Percentiles rank a stretch among this genome's conserved stretches.
phyloP scores from a whole-genome alignment of 2,329 filamentous ascomycete genomes.

The Penicillium hordei region DNA sequence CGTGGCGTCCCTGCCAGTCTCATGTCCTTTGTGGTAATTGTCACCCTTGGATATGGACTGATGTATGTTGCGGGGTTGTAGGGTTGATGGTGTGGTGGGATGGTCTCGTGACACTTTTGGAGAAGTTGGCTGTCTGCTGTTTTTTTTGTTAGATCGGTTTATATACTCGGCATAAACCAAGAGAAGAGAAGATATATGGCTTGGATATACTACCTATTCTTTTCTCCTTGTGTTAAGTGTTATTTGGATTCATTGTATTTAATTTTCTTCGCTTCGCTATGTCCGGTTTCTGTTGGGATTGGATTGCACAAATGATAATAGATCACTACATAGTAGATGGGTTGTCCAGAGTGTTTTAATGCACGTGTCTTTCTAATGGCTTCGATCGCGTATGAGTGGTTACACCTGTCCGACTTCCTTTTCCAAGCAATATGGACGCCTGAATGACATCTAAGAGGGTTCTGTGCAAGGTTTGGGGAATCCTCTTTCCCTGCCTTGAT shows the following conservation, averaged over 20 bases:
- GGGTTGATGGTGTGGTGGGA: background rate
- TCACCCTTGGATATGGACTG: conserved; percentile 85
- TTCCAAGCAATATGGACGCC: background rate
- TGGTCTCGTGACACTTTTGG: background rate
- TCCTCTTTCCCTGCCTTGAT: background rate
- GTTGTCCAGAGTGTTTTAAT: background rate
- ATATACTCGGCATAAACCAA: background rate
- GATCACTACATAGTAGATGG: background rate
- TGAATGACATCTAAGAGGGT: background rate
- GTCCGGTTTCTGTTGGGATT: background rate
- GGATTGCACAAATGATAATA: background rate
- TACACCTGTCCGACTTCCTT: conserved; percentile 3
- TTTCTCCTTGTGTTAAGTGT: background rate
- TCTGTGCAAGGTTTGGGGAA: background rate
- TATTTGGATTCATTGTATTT: background rate
- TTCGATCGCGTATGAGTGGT: background rate
- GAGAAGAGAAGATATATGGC: background rate
- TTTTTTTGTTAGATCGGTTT: background rate
- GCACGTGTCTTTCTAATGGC: background rate
- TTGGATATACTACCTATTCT: background rate
- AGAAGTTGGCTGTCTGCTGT: background rate
- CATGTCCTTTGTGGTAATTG: conserved; percentile 74
- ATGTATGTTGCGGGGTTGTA: conserved; percentile 74
- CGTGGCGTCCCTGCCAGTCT: conserved; percentile 87
- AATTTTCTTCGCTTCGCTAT: background rate